These are phyloP conservation scores for Penstemon eatonii DNA, from an alignment of 257 asterid genomes.

Conservation along the genomic window DNA sequence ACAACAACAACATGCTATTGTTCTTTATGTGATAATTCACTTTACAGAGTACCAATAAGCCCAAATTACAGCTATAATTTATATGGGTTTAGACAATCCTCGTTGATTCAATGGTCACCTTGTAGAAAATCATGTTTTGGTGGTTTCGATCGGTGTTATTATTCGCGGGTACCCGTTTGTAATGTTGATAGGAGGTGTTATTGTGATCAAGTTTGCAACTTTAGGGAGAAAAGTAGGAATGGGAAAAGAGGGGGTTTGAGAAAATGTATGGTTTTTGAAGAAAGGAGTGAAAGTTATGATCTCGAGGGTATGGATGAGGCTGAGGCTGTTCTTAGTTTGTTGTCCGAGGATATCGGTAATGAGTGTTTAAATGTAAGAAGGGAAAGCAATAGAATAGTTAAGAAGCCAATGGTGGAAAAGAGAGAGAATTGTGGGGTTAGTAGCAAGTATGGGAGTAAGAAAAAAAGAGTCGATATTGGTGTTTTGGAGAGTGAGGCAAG, in stretches of 20 bases:
- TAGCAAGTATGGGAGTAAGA: slow-evolving; percentile 37
- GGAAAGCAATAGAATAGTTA: slow-evolving; percentile 40
- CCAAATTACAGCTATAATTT: slow-evolving; percentile 47
- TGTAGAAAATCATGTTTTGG: slow-evolving; percentile 49
- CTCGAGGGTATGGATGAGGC: slow-evolving; percentile 57
- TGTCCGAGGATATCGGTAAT: slow-evolving; percentile 58
- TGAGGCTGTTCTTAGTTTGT: slow-evolving; percentile 77
- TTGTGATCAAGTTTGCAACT: slow-evolving; percentile 37
- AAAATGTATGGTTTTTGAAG: slow-evolving; percentile 54
- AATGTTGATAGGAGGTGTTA: slow-evolving; percentile 42
- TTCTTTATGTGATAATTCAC: slow-evolving; percentile 51
- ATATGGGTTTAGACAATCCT: slow-evolving; percentile 70
- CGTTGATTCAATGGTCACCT: slow-evolving; percentile 65
- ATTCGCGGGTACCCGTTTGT: slow-evolving; percentile 37
- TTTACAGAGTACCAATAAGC: slow-evolving; percentile 36
- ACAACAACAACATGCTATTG: slow-evolving; percentile 41
- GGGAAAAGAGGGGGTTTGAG: slow-evolving; percentile 47
- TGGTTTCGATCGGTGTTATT: slow-evolving; percentile 49
- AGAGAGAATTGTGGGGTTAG: slow-evolving; percentile 32
- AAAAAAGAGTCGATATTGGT: slow-evolving; percentile 43
- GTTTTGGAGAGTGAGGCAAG: slow-evolving; percentile 35
- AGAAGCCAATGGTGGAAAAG: slow-evolving; percentile 46
- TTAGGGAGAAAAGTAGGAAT: slow-evolving; percentile 38
- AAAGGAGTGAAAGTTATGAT: slow-evolving; percentile 38
- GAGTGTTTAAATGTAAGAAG: slow-evolving; percentile 43